These are phyloP conservation scores for Schizonepeta tenuifolia DNA, from an alignment of 257 asterid species.

Conservation along the genomic window DNA sequence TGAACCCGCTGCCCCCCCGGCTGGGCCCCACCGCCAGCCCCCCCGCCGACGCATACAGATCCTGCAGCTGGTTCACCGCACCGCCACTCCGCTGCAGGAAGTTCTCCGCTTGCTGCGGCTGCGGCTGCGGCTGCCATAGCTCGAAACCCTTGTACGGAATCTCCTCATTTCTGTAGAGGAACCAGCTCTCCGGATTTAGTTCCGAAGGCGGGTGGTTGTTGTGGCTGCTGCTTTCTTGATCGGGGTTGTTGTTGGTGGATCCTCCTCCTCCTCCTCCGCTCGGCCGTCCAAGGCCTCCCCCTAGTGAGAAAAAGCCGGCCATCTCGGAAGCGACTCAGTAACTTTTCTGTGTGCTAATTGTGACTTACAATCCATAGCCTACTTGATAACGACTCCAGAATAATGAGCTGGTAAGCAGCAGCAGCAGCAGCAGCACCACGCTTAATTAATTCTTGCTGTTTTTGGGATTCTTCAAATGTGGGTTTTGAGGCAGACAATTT, in stretches of 20 bases:
- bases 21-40: constrained; percentile 62
- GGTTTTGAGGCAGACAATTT: constrained; percentile 42
- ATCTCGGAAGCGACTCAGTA: constrained; percentile 39
- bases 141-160: constrained; percentile 79
- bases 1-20: constrained; percentile 42
- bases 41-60: constrained; percentile 62
- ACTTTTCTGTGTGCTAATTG: constrained; percentile 36
- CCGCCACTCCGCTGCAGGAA: constrained; percentile 41
- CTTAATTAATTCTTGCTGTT: constrained; percentile 34
- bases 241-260: constrained; percentile 21
- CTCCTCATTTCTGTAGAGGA: constrained; percentile 59
- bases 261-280: background rate
- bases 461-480: constrained; percentile 44
- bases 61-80: constrained; percentile 53
- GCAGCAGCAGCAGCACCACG: background rate
- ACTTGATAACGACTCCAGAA: constrained; percentile 44
- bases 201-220: constrained; percentile 38
- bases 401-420: constrained; percentile 26
- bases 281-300: constrained; percentile 42
- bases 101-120: constrained; percentile 39
- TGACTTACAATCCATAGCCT: constrained; percentile 38
- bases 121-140: constrained; percentile 67
- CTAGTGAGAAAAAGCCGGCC: constrained; percentile 93
- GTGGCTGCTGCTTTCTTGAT: constrained; percentile 42
- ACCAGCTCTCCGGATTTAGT: constrained; percentile 77